Conservation (phyloP, 1,284 basidiomycete genomes). For the Leccinum griseonigrum region DNA sequence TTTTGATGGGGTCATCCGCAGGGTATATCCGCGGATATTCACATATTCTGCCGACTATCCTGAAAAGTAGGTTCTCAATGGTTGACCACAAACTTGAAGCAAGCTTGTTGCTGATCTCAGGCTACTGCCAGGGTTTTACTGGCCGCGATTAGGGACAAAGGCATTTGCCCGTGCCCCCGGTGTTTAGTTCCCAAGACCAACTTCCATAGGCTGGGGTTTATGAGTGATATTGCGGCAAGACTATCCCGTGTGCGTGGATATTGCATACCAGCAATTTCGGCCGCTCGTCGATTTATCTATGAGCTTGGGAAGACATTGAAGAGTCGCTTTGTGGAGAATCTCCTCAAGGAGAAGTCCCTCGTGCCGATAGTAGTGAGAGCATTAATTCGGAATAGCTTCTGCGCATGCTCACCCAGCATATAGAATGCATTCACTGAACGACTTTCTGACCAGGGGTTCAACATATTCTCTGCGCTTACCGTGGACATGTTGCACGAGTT, state of each 20-base stretch:
- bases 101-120: background rate
- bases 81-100: background rate
- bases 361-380: background rate
- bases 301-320: too few species aligned
- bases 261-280: too few species aligned
- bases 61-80: background rate
- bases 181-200: too few species aligned
- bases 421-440: background rate
- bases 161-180: too few species aligned
- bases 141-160: background rate
- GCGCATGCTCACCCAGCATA: background rate
- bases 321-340: too few species aligned
- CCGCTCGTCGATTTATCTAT: too few species aligned
- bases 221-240: too few species aligned
- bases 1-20: background rate
- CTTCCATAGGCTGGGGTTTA: too few species aligned
- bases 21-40: background rate
- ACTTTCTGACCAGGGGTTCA: background rate
- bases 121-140: background rate
- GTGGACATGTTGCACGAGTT: background rate
- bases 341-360: background rate
- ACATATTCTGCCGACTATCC: background rate
- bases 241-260: too few species aligned
- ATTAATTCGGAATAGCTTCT: background rate
- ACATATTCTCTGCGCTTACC: background rate